Evolutionary conservation across 176 grass and related monocot species (phyloP).

Genomic region (Avena atlantica): DNA sequence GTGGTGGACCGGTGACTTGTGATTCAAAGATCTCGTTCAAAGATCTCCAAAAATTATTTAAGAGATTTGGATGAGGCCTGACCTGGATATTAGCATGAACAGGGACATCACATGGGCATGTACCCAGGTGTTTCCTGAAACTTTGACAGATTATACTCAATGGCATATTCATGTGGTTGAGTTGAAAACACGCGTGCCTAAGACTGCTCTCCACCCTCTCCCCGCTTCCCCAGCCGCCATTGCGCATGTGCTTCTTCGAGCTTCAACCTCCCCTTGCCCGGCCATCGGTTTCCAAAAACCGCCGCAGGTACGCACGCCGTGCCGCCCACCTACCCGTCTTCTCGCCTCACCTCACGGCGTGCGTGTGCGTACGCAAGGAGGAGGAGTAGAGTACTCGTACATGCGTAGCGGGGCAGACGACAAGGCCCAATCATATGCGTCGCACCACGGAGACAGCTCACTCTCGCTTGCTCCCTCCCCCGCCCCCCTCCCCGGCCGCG

Average conservation of each 20-base stretch:
- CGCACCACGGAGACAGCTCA: slow-evolving; percentile 39
- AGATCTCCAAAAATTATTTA: too few relatives aligned
- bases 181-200: neutral
- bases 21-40: too few relatives aligned
- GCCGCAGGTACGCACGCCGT: neutral
- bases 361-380: neutral
- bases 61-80: too few relatives aligned
- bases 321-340: neutral
- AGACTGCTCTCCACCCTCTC: neutral
- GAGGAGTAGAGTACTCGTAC: neutral
- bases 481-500: neutral
- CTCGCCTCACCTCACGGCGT: neutral
- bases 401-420: neutral
- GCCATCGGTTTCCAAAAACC: neutral
- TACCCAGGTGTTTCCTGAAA: neutral
- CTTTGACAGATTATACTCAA: neutral
- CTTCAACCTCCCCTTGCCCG: neutral
- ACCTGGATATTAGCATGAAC: too few relatives aligned
- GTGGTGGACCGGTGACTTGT: too few relatives aligned
- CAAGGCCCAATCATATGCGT: slow-evolving; percentile 44
- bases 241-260: slow-evolving; percentile 3
- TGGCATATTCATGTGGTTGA: neutral
- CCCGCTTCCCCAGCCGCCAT: neutral
- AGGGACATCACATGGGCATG: too few relatives aligned
- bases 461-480: neutral